Conservation (phyloP, 768 basidiomycete species). For the Mycena filopes region DNA sequence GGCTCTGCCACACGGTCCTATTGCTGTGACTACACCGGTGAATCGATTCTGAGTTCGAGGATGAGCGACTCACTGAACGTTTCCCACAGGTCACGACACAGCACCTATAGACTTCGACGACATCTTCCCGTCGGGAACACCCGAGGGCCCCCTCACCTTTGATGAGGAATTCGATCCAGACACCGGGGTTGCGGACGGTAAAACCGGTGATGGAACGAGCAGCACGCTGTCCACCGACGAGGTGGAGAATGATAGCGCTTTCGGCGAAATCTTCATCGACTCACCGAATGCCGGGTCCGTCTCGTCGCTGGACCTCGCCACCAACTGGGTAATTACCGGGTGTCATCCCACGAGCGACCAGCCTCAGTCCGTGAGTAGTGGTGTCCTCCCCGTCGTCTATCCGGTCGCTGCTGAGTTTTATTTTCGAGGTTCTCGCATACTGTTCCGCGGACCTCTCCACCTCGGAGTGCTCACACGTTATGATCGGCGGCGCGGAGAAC, state of each 20-base stretch:
- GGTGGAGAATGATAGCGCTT: background rate
- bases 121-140: background rate
- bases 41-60: too few species aligned
- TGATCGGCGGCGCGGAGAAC: slow-evolving; percentile 10
- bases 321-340: background rate
- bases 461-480: slow-evolving; percentile 11
- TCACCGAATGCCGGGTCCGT: slow-evolving; percentile 9
- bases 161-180: slow-evolving; percentile 4
- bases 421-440: slow-evolving; percentile 1
- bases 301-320: background rate
- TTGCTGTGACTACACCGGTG: background rate
- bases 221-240: background rate
- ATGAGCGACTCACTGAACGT: too few species aligned
- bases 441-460: background rate
- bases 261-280: slow-evolving; percentile 18
- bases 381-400: too few species aligned
- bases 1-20: too few species aligned
- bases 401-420: background rate
- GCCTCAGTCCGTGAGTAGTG: slow-evolving; percentile 2
- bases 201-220: background rate
- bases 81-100: slow-evolving; percentile 1
- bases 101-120: background rate
- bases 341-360: slow-evolving; percentile 7
- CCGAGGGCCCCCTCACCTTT: background rate
- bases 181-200: background rate